Conservation (phyloP, 2,329 filamentous ascomycete species). For the Arachnomyces sp. region DNA sequence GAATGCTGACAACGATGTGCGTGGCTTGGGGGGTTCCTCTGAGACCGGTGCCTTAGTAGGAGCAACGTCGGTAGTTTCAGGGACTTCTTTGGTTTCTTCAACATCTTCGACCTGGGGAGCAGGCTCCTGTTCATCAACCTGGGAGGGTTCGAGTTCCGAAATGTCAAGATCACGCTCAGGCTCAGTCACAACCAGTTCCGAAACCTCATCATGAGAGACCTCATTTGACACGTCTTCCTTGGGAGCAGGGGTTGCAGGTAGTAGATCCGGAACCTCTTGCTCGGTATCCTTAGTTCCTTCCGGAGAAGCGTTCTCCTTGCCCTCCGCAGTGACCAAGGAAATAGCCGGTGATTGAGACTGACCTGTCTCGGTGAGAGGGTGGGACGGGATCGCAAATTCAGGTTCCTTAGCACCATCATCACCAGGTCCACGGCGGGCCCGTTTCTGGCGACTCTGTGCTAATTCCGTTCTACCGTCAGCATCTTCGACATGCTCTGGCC, state of each 20-base stretch:
- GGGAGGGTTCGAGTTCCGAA: slow-evolving; percentile 6
- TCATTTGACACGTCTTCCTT: slow-evolving; percentile 2
- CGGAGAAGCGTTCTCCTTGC: slow-evolving; percentile 29
- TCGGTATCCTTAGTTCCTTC: slow-evolving; percentile 20
- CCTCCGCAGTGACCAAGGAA: slow-evolving; percentile 24
- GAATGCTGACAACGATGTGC: slow-evolving; percentile 55
- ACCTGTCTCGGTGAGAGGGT: slow-evolving; percentile 25
- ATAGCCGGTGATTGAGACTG: slow-evolving; percentile 17
- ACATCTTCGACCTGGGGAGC: slow-evolving; percentile 8
- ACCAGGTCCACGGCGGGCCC: slow-evolving; percentile 52
- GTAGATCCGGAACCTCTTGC: not conserved
- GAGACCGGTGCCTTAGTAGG: slow-evolving; percentile 29
- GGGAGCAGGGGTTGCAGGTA: not conserved
- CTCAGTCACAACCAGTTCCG: not conserved
- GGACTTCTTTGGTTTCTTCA: no score
- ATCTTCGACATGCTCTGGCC: slow-evolving; percentile 41
- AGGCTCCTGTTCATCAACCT: slow-evolving; percentile 11
- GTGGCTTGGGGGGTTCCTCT: no score
- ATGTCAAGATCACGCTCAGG: slow-evolving; percentile 7
- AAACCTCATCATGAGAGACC: no score
- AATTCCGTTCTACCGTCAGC: slow-evolving; percentile 50
- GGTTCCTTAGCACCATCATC: slow-evolving; percentile 65
- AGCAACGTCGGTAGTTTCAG: no score
- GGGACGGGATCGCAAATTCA: slow-evolving; percentile 54
- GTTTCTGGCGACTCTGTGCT: slow-evolving; percentile 66